Conservation (phyloP, 169 alveolate genomes). For the Eimeria sp. region DNA sequence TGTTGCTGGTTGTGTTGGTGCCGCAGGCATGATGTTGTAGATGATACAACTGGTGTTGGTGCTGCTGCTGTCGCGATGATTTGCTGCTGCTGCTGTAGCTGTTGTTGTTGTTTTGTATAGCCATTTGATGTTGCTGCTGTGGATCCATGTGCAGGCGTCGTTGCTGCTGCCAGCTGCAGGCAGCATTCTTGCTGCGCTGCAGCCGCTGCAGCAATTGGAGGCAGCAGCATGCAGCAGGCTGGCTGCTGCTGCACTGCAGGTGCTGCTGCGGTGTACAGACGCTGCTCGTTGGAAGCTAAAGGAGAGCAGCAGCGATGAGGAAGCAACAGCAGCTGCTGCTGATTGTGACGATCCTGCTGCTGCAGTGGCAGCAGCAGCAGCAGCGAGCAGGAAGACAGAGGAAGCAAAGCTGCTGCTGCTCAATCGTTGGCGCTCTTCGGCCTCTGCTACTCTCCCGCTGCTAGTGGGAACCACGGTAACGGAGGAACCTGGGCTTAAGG, state of each 20-base stretch:
- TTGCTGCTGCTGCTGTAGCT: neutral
- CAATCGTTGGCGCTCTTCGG: neutral
- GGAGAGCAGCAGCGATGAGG: slow-evolving; percentile 6
- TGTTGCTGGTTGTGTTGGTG: too few species aligned
- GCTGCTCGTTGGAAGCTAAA: slow-evolving; percentile 32
- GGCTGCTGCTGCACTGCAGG: slow-evolving; percentile 32
- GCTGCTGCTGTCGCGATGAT: neutral
- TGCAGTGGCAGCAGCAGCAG: slow-evolving; percentile 48
- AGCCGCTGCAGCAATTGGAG: slow-evolving; percentile 37
- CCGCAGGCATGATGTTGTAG: neutral
- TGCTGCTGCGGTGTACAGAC: slow-evolving; percentile 58
- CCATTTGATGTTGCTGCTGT: slow-evolving; percentile 1
- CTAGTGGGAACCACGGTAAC: neutral
- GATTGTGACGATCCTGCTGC: slow-evolving; percentile 17
- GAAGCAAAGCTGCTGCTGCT: slow-evolving; percentile 43
- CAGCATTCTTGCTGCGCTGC: slow-evolving; percentile 30
- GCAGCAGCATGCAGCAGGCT: slow-evolving; percentile 49
- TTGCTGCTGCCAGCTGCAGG: slow-evolving; percentile 47
- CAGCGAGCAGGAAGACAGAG: slow-evolving; percentile 1
- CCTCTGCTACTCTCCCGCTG: slow-evolving; percentile 19
- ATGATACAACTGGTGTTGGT: neutral
- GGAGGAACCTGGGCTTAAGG: neutral
- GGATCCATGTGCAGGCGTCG: slow-evolving; percentile 10
- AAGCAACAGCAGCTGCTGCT: neutral
- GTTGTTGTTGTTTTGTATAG: neutral